Percentiles rank a stretch among this genome's conserved stretches.
phyloP scores from a whole-genome alignment of 2,329 filamentous ascomycete species.

The Conoideocrella luteorostrata region DNA sequence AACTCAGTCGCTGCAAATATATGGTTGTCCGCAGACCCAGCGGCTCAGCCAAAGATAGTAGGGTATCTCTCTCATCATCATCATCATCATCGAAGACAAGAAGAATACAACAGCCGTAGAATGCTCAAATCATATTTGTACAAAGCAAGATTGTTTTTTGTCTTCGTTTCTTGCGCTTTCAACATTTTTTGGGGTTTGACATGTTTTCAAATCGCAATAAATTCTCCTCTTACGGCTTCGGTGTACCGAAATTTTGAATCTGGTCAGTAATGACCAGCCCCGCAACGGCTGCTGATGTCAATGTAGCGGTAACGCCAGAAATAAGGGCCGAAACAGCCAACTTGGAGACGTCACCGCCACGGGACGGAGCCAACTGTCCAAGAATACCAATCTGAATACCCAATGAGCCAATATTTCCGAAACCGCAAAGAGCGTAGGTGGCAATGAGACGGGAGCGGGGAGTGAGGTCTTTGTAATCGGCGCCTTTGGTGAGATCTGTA shows the following conservation, averaged over 20 bases:
- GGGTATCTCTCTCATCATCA: slow-evolving; percentile 2
- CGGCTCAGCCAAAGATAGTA: slow-evolving; percentile 1
- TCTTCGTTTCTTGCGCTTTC: no score
- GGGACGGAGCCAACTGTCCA: slow-evolving; percentile 68
- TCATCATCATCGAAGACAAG: neutral
- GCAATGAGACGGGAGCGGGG: slow-evolving; percentile 72
- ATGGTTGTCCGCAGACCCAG: neutral
- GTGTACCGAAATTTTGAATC: slow-evolving; percentile 15
- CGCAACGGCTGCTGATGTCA: slow-evolving; percentile 72
- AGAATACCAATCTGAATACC: slow-evolving; percentile 88
- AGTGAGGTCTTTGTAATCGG: slow-evolving; percentile 57
- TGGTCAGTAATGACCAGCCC: slow-evolving; percentile 63
- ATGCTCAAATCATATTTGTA: neutral
- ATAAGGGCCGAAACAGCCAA: slow-evolving; percentile 72
- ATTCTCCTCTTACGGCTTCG: slow-evolving; percentile 12
- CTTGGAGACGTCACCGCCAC: slow-evolving; percentile 67
- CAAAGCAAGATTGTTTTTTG: neutral
- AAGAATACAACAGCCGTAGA: slow-evolving; percentile 1
- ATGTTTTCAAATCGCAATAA: neutral
- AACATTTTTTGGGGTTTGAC: neutral
- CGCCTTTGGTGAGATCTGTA: slow-evolving; percentile 43
- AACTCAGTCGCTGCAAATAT: neutral
- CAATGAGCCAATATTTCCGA: slow-evolving; percentile 81
- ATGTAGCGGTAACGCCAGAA: slow-evolving; percentile 70
- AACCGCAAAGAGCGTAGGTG: slow-evolving; percentile 77